phyloP scores from a whole-genome alignment of 352 stramenopile genomes.

The Phytophthora capsici region DNA sequence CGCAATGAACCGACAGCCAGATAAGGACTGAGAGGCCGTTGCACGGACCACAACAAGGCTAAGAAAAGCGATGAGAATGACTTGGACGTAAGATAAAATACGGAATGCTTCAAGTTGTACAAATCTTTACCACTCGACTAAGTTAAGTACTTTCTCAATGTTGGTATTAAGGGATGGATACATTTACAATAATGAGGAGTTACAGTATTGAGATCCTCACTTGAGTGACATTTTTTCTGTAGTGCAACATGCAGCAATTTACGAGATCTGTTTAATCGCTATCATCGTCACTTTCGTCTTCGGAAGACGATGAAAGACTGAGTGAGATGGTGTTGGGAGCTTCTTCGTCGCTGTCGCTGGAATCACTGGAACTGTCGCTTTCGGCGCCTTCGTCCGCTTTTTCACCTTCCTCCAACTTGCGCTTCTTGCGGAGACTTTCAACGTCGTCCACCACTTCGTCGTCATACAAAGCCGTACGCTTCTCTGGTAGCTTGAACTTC shows the following conservation, averaged over 20 bases:
- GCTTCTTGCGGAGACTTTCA: conserved; percentile 69
- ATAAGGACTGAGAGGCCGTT: conserved; percentile 21
- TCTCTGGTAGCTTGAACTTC: conserved; percentile 82
- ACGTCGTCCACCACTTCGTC: conserved; percentile 81
- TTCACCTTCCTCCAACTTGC: conserved; percentile 61
- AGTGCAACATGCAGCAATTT: conserved; percentile 7
- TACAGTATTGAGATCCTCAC: neutral
- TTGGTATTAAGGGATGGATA: neutral
- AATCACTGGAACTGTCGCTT: conserved; percentile 58
- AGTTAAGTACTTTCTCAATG: neutral
- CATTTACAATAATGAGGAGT: neutral
- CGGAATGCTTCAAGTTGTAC: neutral
- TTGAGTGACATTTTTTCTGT: conserved; percentile 2
- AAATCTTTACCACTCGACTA: conserved; percentile 5
- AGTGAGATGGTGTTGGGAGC: conserved; percentile 71
- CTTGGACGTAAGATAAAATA: conserved; percentile 2
- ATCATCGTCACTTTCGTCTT: conserved; percentile 64
- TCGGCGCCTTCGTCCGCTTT: conserved; percentile 42
- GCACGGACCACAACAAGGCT: conserved; percentile 11
- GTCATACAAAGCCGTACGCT: conserved; percentile 70
- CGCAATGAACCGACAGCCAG: conserved; percentile 2
- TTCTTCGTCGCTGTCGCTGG: conserved; percentile 67
- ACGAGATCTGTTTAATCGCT: conserved; percentile 41
- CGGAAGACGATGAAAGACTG: conserved; percentile 71
- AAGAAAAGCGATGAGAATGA: conserved; percentile 23